Percentiles rank a stretch among this genome's conserved stretches.
Evolutionary conservation across 352 stramenopile genomes (phyloP).

Genomic region (Globisporangium cylindrosporum): DNA sequence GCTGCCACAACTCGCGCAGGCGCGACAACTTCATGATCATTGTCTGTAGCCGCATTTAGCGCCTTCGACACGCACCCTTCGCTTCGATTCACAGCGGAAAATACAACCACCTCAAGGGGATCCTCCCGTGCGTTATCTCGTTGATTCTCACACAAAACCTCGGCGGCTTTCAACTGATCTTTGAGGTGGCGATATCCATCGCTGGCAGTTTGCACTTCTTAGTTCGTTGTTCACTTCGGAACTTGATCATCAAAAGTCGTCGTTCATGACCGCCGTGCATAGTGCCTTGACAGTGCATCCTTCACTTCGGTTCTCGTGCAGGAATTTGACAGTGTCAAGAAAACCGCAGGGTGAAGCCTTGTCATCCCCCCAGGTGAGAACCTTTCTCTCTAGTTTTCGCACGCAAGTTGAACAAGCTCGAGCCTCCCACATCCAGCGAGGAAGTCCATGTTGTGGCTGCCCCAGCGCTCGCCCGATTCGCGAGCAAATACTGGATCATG

Average conservation of each 20-base stretch:
- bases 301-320: background rate
- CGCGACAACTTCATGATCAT: background rate
- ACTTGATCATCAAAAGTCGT: background rate
- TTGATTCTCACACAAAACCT: too few species aligned
- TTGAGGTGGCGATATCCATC: background rate
- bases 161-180: too few species aligned
- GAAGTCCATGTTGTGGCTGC: background rate
- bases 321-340: background rate
- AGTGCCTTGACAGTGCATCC: background rate
- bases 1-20: background rate
- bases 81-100: background rate
- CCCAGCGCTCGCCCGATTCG: background rate
- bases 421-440: background rate
- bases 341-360: background rate
- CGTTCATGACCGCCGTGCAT: too few species aligned
- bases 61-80: background rate
- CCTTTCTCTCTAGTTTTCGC: background rate
- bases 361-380: background rate
- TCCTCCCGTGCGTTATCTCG: too few species aligned
- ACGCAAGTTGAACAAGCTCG: background rate
- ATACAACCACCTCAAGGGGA: too few species aligned
- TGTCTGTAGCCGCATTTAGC: background rate
- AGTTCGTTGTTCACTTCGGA: background rate
- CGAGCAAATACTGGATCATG: background rate
- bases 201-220: background rate